Conservation (phyloP, 257 asterid genomes). For the Nicotiana otophora region DNA sequence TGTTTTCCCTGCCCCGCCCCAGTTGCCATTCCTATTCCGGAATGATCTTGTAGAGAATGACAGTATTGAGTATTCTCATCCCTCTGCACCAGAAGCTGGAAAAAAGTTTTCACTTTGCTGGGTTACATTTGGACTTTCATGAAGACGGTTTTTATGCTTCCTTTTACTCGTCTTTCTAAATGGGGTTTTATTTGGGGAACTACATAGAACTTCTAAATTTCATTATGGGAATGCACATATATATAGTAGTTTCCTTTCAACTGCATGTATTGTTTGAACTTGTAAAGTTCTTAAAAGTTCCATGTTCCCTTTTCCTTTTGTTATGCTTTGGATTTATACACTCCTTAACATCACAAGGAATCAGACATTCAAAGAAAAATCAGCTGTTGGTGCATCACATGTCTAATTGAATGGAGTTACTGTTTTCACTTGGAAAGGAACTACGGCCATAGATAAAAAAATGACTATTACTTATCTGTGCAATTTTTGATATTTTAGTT, state of each 20-base stretch:
- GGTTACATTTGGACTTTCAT: too few species aligned
- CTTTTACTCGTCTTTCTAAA: too few species aligned
- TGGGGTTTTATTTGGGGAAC: too few species aligned
- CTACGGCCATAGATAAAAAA: not conserved
- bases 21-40: too few species aligned
- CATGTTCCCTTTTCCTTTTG: not conserved
- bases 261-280: not conserved
- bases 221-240: not conserved
- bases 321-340: not conserved
- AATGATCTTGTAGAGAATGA: not conserved
- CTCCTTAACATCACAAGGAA: not conserved
- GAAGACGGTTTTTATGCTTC: too few species aligned
- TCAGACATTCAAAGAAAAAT: constrained; percentile 5
- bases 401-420: not conserved
- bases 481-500: not conserved
- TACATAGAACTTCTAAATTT: too few species aligned
- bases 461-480: not conserved
- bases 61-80: not conserved
- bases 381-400: not conserved
- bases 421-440: not conserved
- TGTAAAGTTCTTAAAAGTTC: not conserved
- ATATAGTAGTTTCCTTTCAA: not conserved
- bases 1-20: too few species aligned
- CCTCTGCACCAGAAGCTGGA: not conserved
- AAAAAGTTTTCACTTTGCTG: too few species aligned